Conservation (phyloP, 2,329 filamentous ascomycete species). For the Ophiobolus disseminans region DNA sequence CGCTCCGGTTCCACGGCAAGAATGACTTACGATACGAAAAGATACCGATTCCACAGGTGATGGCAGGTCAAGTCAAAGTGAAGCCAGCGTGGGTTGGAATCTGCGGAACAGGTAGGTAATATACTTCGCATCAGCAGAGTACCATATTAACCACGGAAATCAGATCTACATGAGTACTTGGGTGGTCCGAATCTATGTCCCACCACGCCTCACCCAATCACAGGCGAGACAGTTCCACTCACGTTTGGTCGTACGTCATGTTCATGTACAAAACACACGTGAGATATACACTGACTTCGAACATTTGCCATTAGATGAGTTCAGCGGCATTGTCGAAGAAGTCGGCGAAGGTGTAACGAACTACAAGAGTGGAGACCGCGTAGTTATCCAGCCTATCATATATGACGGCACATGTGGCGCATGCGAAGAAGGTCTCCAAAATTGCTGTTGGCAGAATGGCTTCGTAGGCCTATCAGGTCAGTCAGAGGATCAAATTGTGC, state of each 20-base stretch:
- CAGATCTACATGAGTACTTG: conserved; percentile 58
- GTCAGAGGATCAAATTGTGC: too few relatives aligned
- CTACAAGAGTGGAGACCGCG: conserved; percentile 58
- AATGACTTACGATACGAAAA: conserved; percentile 53
- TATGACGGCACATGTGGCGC: conserved; percentile 61
- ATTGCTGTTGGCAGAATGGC: conserved; percentile 63
- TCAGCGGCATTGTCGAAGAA: conserved; percentile 60
- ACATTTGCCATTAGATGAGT: too few relatives aligned
- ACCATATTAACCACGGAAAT: neutral
- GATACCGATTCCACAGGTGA: conserved; percentile 50
- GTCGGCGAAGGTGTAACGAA: conserved; percentile 58
- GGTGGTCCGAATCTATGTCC: conserved; percentile 58
- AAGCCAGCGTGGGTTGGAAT: conserved; percentile 53
- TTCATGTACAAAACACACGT: too few relatives aligned
- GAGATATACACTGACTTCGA: too few relatives aligned
- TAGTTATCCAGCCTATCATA: conserved; percentile 61
- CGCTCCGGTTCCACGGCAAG: conserved; percentile 56
- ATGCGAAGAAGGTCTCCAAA: conserved; percentile 60
- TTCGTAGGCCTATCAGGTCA: conserved; percentile 61
- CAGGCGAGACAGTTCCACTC: conserved; percentile 59
- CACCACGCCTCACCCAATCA: conserved; percentile 62
- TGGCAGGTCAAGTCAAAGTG: conserved; percentile 53
- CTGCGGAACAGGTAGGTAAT: conserved; percentile 48
- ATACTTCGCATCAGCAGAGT: neutral
- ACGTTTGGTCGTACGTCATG: conserved; percentile 63